Percentiles rank a stretch among this genome's conserved stretches.
Evolutionary conservation across 805 yeast genomes (phyloP).

Genomic region (Ascoidea tarda): DNA sequence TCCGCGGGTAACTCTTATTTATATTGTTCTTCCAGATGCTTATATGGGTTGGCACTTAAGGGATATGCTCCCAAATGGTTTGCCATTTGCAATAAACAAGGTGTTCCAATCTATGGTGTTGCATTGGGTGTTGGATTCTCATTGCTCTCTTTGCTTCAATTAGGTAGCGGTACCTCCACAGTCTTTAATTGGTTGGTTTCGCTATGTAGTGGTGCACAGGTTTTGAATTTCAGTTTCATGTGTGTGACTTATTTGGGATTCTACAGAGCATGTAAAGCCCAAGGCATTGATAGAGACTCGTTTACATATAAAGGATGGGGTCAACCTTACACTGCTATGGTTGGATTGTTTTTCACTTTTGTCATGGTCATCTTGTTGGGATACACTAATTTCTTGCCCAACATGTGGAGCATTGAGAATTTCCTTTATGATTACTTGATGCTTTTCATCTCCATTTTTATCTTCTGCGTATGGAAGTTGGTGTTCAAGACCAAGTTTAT

Average conservation of each 20-base stretch:
- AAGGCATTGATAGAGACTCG: constrained; percentile 29
- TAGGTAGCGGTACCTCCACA: constrained; percentile 39
- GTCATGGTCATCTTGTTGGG: constrained; percentile 51
- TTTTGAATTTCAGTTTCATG: constrained; percentile 45
- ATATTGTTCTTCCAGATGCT: constrained; percentile 39
- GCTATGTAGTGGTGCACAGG: constrained; percentile 55
- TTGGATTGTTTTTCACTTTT: constrained; percentile 30
- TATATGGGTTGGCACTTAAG: constrained; percentile 37
- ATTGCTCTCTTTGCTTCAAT: constrained; percentile 48
- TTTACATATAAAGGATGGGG: constrained; percentile 32
- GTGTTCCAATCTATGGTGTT: constrained; percentile 51
- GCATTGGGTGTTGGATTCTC: constrained; percentile 21
- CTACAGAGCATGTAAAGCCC: constrained; percentile 41
- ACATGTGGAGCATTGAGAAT: constrained; percentile 42
- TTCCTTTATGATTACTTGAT: constrained; percentile 63
- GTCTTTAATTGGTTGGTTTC: constrained; percentile 66
- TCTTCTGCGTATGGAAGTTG: constrained; percentile 40
- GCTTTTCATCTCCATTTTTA: constrained; percentile 40
- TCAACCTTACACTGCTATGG: constrained; percentile 44
- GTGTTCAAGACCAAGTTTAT: constrained; percentile 31
- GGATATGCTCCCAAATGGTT: constrained; percentile 36
- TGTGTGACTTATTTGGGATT: constrained; percentile 47
- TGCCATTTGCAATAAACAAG: constrained; percentile 48
- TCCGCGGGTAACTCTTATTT: constrained; percentile 48
- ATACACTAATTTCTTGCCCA: constrained; percentile 54